Evolutionary conservation across 1,139 yeast species (phyloP), one percentile per base, ranked within the genome.

Genomic region (Lodderomyces theae): DNA sequence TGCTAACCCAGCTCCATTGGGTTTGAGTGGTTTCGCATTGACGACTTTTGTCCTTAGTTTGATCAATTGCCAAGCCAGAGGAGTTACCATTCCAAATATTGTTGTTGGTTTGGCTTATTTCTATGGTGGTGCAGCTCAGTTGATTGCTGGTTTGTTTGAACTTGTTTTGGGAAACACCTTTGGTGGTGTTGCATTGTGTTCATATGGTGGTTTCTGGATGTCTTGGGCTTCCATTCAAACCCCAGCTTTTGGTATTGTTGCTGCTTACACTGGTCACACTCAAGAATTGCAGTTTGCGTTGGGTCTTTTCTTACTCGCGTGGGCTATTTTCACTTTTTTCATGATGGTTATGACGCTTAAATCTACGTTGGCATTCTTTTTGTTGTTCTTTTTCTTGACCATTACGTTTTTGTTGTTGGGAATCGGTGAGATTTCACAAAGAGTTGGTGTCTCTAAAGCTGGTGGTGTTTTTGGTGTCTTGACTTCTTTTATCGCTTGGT

Each of bases 201-300:
- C 94, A 5, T 89, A 71, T 58, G 96, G 95, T 47, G 95, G 92
- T 1, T 89, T 88, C 64, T 89, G 97, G 97, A 72, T 86, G 61
- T 72, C 90, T 34, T 85, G 78, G 63, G 94, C 80, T 47, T 90
- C 92, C 21, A 74, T 89, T 46, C 70, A 78, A 48, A 79, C 82
- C 42, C 80, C 82, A 28, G 74, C 84, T 56, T 89, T 89, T 62
- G 90, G 92, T 37, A 84, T 89, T 47, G 66, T 61, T 16, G 67
- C 69, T 3, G 81, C 92, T 11, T 81, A 77, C 51, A 66, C 56
- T 7, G 64, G 68, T 37, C 62, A 55, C 13, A 53, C 47, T 8
- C 40, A 44, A 37, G 64, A 66, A 45, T 54, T 67, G 34, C 39
- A 52, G 12, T 52, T 58, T 49, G 94, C 92, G 1, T 53, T 88